These are phyloP conservation scores for Cinnamomum chago DNA, from an alignment of 164 flowering plant species.

Conservation along the genomic window DNA sequence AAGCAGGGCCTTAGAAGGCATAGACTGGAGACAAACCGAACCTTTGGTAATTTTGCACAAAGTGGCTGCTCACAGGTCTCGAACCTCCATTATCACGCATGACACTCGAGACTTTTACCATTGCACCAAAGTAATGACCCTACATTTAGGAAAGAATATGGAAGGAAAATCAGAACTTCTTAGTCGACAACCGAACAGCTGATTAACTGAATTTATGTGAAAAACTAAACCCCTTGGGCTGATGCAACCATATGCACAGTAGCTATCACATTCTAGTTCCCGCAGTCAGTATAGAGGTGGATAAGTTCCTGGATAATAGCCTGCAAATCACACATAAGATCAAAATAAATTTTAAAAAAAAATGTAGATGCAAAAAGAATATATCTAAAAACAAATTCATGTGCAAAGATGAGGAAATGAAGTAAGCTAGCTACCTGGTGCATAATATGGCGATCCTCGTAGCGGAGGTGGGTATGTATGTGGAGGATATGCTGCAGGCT, in stretches of 20 bases:
- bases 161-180: too few relatives aligned
- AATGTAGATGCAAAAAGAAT: background rate
- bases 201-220: background rate
- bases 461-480: constrained; percentile 48
- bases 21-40: too few relatives aligned
- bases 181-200: background rate
- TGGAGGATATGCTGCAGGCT: constrained; percentile 49
- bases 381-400: background rate
- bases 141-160: background rate
- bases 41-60: too few relatives aligned
- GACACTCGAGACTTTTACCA: too few relatives aligned
- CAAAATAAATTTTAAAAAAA: background rate
- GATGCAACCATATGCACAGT: background rate
- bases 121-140: too few relatives aligned
- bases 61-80: too few relatives aligned
- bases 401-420: background rate
- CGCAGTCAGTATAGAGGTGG: constrained; percentile 33
- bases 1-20: too few relatives aligned
- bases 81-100: too few relatives aligned
- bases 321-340: constrained; percentile 11
- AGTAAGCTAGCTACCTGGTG: constrained; percentile 41
- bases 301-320: constrained; percentile 33
- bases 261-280: background rate
- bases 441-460: constrained; percentile 30
- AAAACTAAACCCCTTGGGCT: background rate